Percentiles rank a stretch among this genome's conserved stretches.
Conservation (phyloP, 2,329 filamentous ascomycete genomes). For the Didymella exigua region DNA sequence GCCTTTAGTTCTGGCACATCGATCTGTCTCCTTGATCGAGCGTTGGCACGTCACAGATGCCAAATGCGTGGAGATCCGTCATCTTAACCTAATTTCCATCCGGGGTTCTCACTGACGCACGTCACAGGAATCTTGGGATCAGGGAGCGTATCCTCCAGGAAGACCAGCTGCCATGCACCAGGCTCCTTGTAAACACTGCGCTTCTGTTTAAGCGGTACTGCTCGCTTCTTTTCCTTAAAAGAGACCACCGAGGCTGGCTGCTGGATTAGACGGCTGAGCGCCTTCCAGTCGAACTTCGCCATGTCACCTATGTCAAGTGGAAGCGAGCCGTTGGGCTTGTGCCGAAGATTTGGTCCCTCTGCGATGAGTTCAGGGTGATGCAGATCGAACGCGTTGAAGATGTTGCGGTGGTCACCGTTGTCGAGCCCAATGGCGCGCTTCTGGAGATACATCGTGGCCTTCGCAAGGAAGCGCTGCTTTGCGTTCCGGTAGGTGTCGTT, state of each 20-base stretch:
- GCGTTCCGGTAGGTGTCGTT: background rate
- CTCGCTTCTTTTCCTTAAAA: constrained; percentile 15
- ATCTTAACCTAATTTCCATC: constrained; percentile 1
- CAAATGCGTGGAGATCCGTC: background rate
- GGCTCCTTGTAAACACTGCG: constrained; percentile 17
- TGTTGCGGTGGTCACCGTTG: background rate
- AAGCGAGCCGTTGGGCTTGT: background rate
- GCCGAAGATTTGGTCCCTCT: background rate
- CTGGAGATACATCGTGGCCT: background rate
- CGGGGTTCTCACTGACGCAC: constrained; percentile 16
- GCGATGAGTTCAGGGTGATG: constrained; percentile 13
- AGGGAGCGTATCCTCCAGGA: constrained; percentile 14
- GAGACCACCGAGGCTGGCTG: constrained; percentile 1
- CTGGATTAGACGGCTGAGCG: constrained; percentile 13
- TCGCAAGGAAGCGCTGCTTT: background rate
- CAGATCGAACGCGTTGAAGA: constrained; percentile 3
- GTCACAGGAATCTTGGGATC: background rate
- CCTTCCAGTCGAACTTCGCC: constrained; percentile 14
- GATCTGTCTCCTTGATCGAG: no score
- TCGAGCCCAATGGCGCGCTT: constrained; percentile 12
- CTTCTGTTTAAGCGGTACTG: constrained; percentile 6
- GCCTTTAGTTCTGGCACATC: no score
- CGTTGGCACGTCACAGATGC: no score
- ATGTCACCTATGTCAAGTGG: constrained; percentile 9
- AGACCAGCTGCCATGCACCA: constrained; percentile 16